A percentile compares a stretch with the other conserved stretches of the same genome.
phyloP scores from a whole-genome alignment of 495 filamentous ascomycete genomes.

The Xylaria longipes region DNA sequence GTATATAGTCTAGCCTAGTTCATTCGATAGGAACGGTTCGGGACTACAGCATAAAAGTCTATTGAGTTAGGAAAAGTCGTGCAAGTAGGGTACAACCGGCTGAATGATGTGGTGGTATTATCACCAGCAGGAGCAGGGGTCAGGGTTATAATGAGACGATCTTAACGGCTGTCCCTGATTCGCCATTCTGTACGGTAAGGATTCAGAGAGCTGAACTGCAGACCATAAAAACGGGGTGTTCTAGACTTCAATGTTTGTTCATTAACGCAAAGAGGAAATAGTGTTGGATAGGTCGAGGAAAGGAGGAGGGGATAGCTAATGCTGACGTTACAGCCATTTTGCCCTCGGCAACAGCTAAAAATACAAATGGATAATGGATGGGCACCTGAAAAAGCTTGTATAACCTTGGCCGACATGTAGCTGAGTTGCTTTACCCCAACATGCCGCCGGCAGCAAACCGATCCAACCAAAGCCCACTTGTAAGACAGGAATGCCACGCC shows the following conservation, averaged over 20 bases:
- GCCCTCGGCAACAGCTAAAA: not conserved
- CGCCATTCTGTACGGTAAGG: not conserved
- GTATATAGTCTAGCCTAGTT: not conserved
- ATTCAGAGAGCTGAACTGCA: not conserved
- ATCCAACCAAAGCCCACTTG: not conserved
- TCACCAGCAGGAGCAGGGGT: not conserved
- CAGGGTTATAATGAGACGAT: not conserved
- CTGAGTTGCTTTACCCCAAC: not conserved
- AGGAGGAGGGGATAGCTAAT: not conserved
- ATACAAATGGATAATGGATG: not conserved
- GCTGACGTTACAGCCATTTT: not conserved
- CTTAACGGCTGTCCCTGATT: not conserved
- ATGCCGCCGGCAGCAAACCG: not conserved
- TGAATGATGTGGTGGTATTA: conserved; percentile 15
- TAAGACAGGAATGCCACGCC: conserved; percentile 2
- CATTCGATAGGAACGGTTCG: not conserved
- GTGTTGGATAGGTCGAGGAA: not conserved
- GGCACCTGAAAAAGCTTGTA: not conserved
- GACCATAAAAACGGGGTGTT: not conserved
- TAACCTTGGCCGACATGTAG: conserved; percentile 2
- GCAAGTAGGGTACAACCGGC: not conserved
- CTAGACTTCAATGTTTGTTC: not conserved
- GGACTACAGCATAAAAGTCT: not conserved
- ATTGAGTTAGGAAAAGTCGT: not conserved
- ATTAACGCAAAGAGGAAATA: not conserved